Percentiles rank a stretch among this genome's conserved stretches.
Evolutionary conservation across 2,329 filamentous ascomycete genomes (phyloP).

Genomic region (Colletotrichum cereale): DNA sequence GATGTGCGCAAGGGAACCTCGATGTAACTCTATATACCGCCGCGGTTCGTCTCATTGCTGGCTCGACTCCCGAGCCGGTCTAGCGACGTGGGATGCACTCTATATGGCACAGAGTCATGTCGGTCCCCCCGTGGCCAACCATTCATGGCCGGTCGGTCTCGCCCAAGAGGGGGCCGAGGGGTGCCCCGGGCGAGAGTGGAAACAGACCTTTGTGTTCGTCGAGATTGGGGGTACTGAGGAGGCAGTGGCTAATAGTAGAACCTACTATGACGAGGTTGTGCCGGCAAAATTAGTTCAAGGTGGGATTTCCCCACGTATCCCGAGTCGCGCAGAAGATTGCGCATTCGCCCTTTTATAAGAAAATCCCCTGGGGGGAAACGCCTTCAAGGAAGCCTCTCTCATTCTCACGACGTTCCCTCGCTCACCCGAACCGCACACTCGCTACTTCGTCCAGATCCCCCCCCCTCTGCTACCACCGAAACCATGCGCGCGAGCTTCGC

Average conservation of each 20-base stretch:
- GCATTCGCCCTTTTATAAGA: neutral
- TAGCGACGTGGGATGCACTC: slow-evolving; percentile 4
- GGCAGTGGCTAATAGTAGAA: neutral
- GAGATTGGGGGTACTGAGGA: slow-evolving; percentile 21
- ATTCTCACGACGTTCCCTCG: neutral
- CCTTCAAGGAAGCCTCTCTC: slow-evolving; percentile 8
- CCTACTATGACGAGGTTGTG: slow-evolving; percentile 8
- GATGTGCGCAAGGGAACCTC: neutral
- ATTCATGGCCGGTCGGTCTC: slow-evolving; percentile 1
- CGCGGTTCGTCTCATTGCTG: slow-evolving; percentile 19
- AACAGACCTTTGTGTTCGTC: neutral
- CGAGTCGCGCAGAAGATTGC: slow-evolving; percentile 6
- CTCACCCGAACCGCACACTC: slow-evolving; percentile 1
- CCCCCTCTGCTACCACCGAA: neutral
- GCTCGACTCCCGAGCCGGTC: slow-evolving; percentile 3
- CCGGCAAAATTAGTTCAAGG: neutral
- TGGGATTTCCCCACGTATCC: slow-evolving; percentile 25
- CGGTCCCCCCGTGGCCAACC: slow-evolving; percentile 5
- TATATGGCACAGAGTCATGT: slow-evolving; percentile 22
- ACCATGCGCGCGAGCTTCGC: slow-evolving; percentile 32
- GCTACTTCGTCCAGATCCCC: neutral
- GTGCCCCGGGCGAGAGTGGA: slow-evolving; percentile 12
- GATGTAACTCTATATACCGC: slow-evolving; percentile 10
- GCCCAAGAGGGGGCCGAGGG: slow-evolving; percentile 20
- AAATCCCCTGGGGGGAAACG: too few relatives aligned